Percentiles rank a stretch among this genome's conserved stretches.
These are phyloP conservation scores for Parathielavia hyrcaniae DNA, from an alignment of 495 filamentous ascomycete species.

Conservation along the genomic window DNA sequence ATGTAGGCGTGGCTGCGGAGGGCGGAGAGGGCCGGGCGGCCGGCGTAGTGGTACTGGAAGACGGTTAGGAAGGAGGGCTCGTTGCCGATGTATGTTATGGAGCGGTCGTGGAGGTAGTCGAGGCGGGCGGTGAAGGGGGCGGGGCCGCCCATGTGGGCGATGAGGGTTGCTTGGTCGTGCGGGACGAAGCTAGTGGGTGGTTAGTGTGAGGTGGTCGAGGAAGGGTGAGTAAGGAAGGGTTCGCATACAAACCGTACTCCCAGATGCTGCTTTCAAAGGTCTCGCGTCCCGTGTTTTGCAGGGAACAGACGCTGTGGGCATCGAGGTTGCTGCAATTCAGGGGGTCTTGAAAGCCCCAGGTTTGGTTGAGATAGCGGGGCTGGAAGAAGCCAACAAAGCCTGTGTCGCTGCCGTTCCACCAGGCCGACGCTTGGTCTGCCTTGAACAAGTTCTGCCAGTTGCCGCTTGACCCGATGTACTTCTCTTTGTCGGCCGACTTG, in stretches of 20 bases:
- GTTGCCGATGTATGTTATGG: slow-evolving; percentile 66
- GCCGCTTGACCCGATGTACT: slow-evolving; percentile 53
- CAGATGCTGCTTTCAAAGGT: slow-evolving; percentile 67
- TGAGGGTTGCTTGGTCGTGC: slow-evolving; percentile 60
- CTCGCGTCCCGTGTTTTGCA: slow-evolving; percentile 57
- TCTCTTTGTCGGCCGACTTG: slow-evolving; percentile 49
- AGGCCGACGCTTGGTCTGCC: slow-evolving; percentile 51
- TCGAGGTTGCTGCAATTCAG: slow-evolving; percentile 56
- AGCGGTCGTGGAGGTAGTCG: slow-evolving; percentile 57
- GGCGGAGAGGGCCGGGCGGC: slow-evolving; percentile 58
- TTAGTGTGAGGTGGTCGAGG: not conserved
- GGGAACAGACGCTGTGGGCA: slow-evolving; percentile 50
- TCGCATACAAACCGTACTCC: slow-evolving; percentile 58
- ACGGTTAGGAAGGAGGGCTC: slow-evolving; percentile 66
- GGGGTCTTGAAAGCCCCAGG: slow-evolving; percentile 65
- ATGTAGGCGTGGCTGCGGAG: slow-evolving; percentile 60
- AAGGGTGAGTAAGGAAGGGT: not conserved
- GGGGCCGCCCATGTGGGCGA: slow-evolving; percentile 56
- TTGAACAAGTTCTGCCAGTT: slow-evolving; percentile 70
- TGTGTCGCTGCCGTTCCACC: slow-evolving; percentile 53
- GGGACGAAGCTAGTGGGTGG: slow-evolving; percentile 50
- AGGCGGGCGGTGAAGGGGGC: slow-evolving; percentile 55
- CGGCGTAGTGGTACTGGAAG: slow-evolving; percentile 66
- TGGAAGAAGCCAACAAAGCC: slow-evolving; percentile 64
- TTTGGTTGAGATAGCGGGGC: slow-evolving; percentile 58